Percentiles rank a stretch among this genome's conserved stretches.
These are phyloP conservation scores for Zanthoxylum bungeanum DNA, from an alignment of 345 rosid genomes.

Conservation along the genomic window DNA sequence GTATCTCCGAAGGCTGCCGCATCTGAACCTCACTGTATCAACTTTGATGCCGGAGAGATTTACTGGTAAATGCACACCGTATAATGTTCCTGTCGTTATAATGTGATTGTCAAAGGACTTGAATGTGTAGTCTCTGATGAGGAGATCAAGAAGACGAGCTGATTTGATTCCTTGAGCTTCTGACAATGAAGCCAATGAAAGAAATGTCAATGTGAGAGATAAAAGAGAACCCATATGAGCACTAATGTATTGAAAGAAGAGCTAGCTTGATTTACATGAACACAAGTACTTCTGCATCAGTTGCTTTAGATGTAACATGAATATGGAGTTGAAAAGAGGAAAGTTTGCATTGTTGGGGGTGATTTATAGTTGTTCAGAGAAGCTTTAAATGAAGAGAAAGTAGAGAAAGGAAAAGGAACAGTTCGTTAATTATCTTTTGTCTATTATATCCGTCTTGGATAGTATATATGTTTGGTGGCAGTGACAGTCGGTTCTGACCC, in stretches of 20 bases:
- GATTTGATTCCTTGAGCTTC: constrained; percentile 53
- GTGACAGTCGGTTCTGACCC: neutral
- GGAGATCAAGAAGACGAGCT: constrained; percentile 57
- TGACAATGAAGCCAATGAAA: constrained; percentile 20
- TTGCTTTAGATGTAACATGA: constrained; percentile 17
- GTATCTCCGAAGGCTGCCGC: constrained; percentile 86
- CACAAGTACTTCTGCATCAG: constrained; percentile 6
- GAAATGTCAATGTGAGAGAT: constrained; percentile 19
- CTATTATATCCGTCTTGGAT: constrained; percentile 1
- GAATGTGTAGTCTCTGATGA: constrained; percentile 72
- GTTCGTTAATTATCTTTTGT: constrained; percentile 2
- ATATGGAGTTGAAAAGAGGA: constrained; percentile 27
- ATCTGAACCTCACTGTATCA: constrained; percentile 63
- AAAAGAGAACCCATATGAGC: constrained; percentile 34
- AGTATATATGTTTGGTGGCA: neutral
- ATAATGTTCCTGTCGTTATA: constrained; percentile 56
- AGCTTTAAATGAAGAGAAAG: constrained; percentile 38
- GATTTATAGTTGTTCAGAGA: constrained; percentile 16
- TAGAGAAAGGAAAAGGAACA: neutral
- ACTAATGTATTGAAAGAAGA: constrained; percentile 3
- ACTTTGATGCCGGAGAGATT: constrained; percentile 74
- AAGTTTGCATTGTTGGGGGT: constrained; percentile 16
- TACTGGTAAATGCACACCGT: constrained; percentile 54
- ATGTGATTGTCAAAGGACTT: constrained; percentile 44
- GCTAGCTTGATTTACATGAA: constrained; percentile 6